These are phyloP conservation scores for Dacryopinax spathularia DNA, from an alignment of 768 basidiomycete species.

Conservation along the genomic window DNA sequence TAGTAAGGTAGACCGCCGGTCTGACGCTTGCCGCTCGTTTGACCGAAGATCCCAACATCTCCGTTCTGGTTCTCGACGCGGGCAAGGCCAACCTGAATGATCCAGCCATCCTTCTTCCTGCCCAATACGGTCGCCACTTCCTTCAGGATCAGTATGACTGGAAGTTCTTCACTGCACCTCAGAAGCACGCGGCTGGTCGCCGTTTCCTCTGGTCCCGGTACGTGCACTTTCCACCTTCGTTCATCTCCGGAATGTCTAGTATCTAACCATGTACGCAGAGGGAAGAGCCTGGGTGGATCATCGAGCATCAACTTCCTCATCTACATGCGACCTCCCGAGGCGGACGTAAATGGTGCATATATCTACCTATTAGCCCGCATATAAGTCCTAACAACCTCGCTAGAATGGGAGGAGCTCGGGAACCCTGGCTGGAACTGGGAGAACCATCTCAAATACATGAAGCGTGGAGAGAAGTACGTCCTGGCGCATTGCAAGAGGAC, in stretches of 20 bases:
- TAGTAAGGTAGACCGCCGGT: slow-evolving; percentile 21
- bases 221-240: neutral
- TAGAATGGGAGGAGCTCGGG: slow-evolving; percentile 33
- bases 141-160: neutral
- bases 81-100: slow-evolving; percentile 15
- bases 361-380: neutral
- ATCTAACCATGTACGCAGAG: neutral
- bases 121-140: neutral
- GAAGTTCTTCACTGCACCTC: neutral
- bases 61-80: slow-evolving; percentile 32
- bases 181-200: neutral
- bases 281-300: slow-evolving; percentile 2
- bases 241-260: neutral
- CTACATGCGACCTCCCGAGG: neutral
- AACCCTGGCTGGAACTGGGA: slow-evolving; percentile 45
- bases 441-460: slow-evolving; percentile 28
- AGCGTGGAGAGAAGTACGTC: slow-evolving; percentile 28
- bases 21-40: slow-evolving; percentile 32
- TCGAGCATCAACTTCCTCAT: neutral
- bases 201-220: neutral
- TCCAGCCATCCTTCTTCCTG: neutral
- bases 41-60: slow-evolving; percentile 26
- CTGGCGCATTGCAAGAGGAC: neutral
- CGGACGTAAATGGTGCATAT: neutral
- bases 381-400: neutral